These are phyloP conservation scores for Jatropha podagrica DNA, from an alignment of 441 rosid genomes.

Conservation along the genomic window DNA sequence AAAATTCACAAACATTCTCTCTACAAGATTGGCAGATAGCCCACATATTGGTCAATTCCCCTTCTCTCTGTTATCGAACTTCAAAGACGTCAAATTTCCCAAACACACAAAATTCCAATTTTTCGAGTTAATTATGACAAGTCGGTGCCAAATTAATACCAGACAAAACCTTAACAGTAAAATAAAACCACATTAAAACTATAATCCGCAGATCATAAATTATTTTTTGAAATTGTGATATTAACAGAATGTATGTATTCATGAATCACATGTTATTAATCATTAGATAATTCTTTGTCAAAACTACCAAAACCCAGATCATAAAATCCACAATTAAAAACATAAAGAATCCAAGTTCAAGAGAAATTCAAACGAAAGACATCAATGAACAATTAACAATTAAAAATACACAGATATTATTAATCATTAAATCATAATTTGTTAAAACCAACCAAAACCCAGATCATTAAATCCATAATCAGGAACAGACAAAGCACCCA, in stretches of 20 bases:
- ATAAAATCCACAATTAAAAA: background rate
- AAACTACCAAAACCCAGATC: no score
- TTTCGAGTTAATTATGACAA: background rate
- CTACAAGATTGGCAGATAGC: background rate
- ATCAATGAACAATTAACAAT: background rate
- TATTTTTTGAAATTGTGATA: no score
- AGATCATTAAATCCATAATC: constrained; percentile 4
- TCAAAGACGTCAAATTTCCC: background rate
- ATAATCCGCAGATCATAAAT: background rate
- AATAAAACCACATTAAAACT: no score
- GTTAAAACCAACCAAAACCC: background rate
- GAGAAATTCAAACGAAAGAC: background rate
- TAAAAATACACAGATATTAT: background rate
- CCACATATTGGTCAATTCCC: background rate
- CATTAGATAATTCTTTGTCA: no score
- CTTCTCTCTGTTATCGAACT: background rate
- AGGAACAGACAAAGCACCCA: background rate
- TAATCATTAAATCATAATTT: background rate
- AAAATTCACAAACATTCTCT: background rate
- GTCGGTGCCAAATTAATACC: background rate
- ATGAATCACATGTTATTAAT: no score
- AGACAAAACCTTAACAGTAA: background rate
- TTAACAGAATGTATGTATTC: no score
- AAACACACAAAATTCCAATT: background rate
- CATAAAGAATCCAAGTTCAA: background rate